Percentiles rank a stretch among this genome's conserved stretches.
phyloP scores from a whole-genome alignment of 768 basidiomycete species.

The Suillus bovinus region DNA sequence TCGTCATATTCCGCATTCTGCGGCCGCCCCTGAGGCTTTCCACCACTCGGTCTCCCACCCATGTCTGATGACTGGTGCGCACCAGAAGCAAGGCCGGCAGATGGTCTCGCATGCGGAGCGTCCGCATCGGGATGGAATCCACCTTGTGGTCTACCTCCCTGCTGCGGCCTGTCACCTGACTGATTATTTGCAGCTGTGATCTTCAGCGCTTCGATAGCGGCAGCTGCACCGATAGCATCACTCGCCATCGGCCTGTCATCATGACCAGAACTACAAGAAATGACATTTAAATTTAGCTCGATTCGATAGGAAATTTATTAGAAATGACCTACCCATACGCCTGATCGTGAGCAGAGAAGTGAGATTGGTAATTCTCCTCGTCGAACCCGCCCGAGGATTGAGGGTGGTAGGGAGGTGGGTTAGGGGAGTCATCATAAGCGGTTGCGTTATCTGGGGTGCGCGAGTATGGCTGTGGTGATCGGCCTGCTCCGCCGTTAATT shows the following conservation, averaged over 20 bases:
- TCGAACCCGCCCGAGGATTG: slow-evolving; percentile 5
- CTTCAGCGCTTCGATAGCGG: slow-evolving; percentile 33
- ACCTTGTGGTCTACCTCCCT: slow-evolving; percentile 8
- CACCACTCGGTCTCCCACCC: slow-evolving; percentile 9
- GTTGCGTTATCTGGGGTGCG: slow-evolving; percentile 20
- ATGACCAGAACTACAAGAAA: background rate
- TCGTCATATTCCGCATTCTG: slow-evolving; percentile 2
- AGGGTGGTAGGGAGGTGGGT: slow-evolving; percentile 17
- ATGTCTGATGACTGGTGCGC: background rate
- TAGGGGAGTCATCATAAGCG: slow-evolving; percentile 13
- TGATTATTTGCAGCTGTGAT: slow-evolving; percentile 21
- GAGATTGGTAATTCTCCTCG: slow-evolving; percentile 19
- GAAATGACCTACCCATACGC: slow-evolving; percentile 31
- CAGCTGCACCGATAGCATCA: slow-evolving; percentile 28
- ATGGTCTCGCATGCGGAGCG: background rate
- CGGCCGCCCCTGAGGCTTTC: background rate
- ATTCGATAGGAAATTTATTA: background rate
- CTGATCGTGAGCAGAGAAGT: slow-evolving; percentile 29
- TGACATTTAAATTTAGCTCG: background rate
- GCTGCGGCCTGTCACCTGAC: background rate
- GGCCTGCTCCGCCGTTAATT: slow-evolving; percentile 11
- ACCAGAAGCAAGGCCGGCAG: slow-evolving; percentile 20
- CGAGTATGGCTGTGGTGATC: slow-evolving; percentile 19
- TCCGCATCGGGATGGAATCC: background rate
- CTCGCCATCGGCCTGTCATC: slow-evolving; percentile 26